phyloP scores from a whole-genome alignment of 352 stramenopile species.

The Phytophthora melonis region DNA sequence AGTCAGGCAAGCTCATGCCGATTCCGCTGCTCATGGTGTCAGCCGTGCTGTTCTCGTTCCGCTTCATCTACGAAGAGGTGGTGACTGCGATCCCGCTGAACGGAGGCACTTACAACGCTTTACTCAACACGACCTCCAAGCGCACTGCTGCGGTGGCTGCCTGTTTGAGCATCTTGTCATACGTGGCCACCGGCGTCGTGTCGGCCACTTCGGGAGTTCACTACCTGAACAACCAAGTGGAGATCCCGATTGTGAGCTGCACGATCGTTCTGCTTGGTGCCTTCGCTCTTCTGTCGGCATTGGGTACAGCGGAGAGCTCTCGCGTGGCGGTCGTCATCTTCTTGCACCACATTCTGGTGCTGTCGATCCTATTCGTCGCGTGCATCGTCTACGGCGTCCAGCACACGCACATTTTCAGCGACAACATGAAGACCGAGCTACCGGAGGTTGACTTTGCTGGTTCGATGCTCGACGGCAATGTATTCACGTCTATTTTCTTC shows the following conservation, averaged over 20 bases:
- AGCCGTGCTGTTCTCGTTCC: constrained; percentile 56
- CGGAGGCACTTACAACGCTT: constrained; percentile 89
- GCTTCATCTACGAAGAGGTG: too few species aligned
- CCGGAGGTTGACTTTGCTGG: constrained; percentile 68
- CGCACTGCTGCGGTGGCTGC: constrained; percentile 82
- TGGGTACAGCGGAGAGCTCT: constrained; percentile 85
- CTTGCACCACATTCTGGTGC: constrained; percentile 73
- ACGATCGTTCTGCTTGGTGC: constrained; percentile 67
- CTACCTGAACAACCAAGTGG: constrained; percentile 80
- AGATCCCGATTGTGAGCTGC: constrained; percentile 48
- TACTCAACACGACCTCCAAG: constrained; percentile 91
- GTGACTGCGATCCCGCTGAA: constrained; percentile 90
- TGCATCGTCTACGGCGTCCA: constrained; percentile 65
- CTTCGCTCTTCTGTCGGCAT: constrained; percentile 75
- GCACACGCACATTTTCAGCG: constrained; percentile 61
- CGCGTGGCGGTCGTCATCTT: constrained; percentile 86
- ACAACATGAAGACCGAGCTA: constrained; percentile 69
- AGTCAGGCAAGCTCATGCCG: constrained; percentile 77
- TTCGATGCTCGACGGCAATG: constrained; percentile 47
- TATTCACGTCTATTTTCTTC: constrained; percentile 72
- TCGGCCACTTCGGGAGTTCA: constrained; percentile 72
- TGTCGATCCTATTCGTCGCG: constrained; percentile 61
- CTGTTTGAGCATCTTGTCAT: constrained; percentile 86
- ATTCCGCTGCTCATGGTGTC: constrained; percentile 82
- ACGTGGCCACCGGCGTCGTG: constrained; percentile 86